Evolutionary conservation across 371 early-diverging fungal genomes (phyloP).

Genomic region (Dinochytrium kinnereticum): DNA sequence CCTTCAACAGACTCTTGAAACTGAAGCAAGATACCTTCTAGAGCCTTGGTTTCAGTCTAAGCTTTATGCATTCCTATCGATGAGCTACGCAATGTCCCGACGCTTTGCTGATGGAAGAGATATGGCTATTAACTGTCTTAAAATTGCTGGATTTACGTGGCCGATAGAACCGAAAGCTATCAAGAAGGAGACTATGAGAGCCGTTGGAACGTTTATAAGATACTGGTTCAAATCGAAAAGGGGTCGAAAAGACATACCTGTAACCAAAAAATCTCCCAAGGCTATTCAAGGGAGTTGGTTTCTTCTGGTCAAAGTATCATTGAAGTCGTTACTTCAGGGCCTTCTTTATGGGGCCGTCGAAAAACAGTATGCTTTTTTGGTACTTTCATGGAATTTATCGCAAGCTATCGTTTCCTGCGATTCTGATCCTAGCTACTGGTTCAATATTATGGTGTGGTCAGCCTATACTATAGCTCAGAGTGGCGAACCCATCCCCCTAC

Average conservation of each 20-base stretch:
- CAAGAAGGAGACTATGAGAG: not conserved
- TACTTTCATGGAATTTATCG: not conserved
- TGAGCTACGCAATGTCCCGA: not conserved
- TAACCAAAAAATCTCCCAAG: not conserved
- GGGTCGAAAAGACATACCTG: not conserved
- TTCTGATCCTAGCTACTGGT: not conserved
- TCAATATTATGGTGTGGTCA: not conserved
- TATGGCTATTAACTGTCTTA: not conserved
- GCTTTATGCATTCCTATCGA: not conserved
- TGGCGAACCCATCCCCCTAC: not conserved
- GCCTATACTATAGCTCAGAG: not conserved
- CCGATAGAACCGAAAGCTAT: not conserved
- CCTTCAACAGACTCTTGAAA: no score
- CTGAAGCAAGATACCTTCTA: not conserved
- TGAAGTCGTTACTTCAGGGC: not conserved
- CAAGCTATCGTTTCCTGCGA: not conserved
- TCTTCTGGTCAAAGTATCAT: no score
- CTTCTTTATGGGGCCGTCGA: not conserved
- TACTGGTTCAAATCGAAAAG: not conserved
- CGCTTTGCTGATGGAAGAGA: not conserved
- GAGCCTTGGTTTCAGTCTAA: not conserved
- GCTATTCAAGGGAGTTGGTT: not conserved
- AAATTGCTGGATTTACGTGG: not conserved
- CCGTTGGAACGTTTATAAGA: not conserved
- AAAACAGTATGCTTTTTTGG: not conserved